These are phyloP conservation scores for Metschnikowia anglica DNA, from an alignment of 805 yeast species.

Conservation along the genomic window DNA sequence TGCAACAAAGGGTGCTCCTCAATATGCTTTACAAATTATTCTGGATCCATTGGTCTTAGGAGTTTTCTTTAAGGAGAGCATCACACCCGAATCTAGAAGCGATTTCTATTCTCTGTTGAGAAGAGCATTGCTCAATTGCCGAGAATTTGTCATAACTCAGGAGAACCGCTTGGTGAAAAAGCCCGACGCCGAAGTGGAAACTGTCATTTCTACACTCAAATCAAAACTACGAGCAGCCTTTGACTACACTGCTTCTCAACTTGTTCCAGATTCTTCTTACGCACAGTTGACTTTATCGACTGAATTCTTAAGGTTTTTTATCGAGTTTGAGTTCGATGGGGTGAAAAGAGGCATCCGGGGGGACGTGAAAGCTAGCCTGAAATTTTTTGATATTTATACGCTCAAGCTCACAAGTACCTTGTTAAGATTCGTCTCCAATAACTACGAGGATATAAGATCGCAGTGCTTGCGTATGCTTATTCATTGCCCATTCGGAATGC, in stretches of 20 bases:
- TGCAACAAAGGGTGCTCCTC: slow-evolving; percentile 55
- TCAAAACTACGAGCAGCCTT: slow-evolving; percentile 38
- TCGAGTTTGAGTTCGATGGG: slow-evolving; percentile 32
- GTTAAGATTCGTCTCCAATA: slow-evolving; percentile 62
- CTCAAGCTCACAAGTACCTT: slow-evolving; percentile 41
- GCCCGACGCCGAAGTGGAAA: slow-evolving; percentile 11
- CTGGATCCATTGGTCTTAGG: slow-evolving; percentile 39
- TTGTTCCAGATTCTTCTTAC: slow-evolving; percentile 48
- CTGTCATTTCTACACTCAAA: not conserved
- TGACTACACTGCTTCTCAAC: slow-evolving; percentile 56
- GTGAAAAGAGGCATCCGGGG: slow-evolving; percentile 2
- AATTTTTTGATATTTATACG: slow-evolving; percentile 11
- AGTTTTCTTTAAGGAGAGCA: slow-evolving; percentile 11
- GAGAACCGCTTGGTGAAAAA: slow-evolving; percentile 17
- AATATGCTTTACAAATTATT: slow-evolving; percentile 45
- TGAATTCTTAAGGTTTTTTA: slow-evolving; percentile 50
- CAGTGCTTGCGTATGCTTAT: slow-evolving; percentile 12
- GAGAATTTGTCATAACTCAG: slow-evolving; percentile 55
- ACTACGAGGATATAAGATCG: slow-evolving; percentile 72
- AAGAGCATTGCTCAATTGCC: slow-evolving; percentile 59
- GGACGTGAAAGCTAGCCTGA: slow-evolving; percentile 1
- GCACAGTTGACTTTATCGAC: slow-evolving; percentile 32
- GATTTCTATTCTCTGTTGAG: slow-evolving; percentile 61
- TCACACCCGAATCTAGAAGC: slow-evolving; percentile 54
- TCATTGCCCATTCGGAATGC: slow-evolving; percentile 12